Evolutionary conservation across 139 green algal genomes (phyloP).

Genomic region (Mychonastes homosphaera): DNA sequence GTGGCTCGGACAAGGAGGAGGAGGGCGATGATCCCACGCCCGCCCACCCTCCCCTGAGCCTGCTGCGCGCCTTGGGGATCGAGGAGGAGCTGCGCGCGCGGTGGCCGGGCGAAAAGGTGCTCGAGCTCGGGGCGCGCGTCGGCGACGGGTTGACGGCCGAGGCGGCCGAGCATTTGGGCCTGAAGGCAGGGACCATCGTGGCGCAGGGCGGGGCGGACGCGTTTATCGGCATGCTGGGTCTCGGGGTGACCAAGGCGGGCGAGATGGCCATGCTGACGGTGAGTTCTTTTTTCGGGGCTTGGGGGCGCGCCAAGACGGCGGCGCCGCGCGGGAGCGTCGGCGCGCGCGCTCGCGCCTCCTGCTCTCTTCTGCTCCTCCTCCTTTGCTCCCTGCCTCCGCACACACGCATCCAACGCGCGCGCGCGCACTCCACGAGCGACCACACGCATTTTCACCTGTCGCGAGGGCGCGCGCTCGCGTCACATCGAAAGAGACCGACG

Average conservation of each 20-base stretch:
- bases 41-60: slow-evolving; percentile 8
- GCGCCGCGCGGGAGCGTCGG: not conserved
- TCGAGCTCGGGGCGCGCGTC: slow-evolving; percentile 44
- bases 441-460: too few relatives aligned
- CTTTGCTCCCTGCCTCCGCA: too few relatives aligned
- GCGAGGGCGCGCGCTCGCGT: too few relatives aligned
- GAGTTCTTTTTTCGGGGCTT: too few relatives aligned
- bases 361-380: too few relatives aligned
- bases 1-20: too few relatives aligned
- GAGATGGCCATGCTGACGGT: slow-evolving; percentile 72
- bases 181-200: slow-evolving; percentile 48
- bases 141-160: slow-evolving; percentile 42
- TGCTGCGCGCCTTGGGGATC: slow-evolving; percentile 42
- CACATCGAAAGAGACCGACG: too few relatives aligned
- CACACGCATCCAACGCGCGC: too few relatives aligned
- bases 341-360: too few relatives aligned
- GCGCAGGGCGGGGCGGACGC: slow-evolving; percentile 59
- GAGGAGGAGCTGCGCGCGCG: slow-evolving; percentile 40
- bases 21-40: not conserved
- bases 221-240: slow-evolving; percentile 71
- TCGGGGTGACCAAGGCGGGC: slow-evolving; percentile 52
- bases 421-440: too few relatives aligned
- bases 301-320: not conserved
- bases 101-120: slow-evolving; percentile 50
- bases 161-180: slow-evolving; percentile 49